Conservation (phyloP, 2,329 filamentous ascomycete species). For the Aspergillus transmontanensis region DNA sequence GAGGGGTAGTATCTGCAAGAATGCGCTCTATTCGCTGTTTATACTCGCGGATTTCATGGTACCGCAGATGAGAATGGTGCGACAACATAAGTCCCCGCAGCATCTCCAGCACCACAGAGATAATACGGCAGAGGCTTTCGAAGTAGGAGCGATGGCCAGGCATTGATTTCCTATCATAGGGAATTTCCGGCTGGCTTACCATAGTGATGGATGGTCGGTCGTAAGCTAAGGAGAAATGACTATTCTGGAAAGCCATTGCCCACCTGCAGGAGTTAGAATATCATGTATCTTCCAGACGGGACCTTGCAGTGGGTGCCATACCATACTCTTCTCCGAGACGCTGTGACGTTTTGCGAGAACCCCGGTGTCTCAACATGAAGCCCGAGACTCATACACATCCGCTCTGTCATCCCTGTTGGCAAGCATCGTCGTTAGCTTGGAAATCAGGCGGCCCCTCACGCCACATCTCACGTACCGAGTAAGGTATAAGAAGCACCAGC, state of each 20-base stretch:
- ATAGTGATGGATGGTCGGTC: slow-evolving; percentile 58
- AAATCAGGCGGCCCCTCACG: background rate
- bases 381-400: slow-evolving; percentile 60
- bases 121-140: slow-evolving; percentile 58
- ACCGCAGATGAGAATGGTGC: slow-evolving; percentile 51
- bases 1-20: slow-evolving; percentile 58
- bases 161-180: slow-evolving; percentile 52
- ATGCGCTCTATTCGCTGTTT: slow-evolving; percentile 58
- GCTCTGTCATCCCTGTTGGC: slow-evolving; percentile 35
- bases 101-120: slow-evolving; percentile 55
- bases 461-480: slow-evolving; percentile 46
- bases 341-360: slow-evolving; percentile 48
- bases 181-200: slow-evolving; percentile 51
- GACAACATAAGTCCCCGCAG: slow-evolving; percentile 55
- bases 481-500: slow-evolving; percentile 65
- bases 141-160: slow-evolving; percentile 57
- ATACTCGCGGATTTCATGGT: slow-evolving; percentile 56
- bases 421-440: slow-evolving; percentile 5
- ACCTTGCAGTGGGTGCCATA: slow-evolving; percentile 16
- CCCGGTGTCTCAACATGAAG: slow-evolving; percentile 58
- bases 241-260: slow-evolving; percentile 64
- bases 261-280: slow-evolving; percentile 38
- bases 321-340: slow-evolving; percentile 42
- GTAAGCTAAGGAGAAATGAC: slow-evolving; percentile 63
- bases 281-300: background rate